phyloP scores from a whole-genome alignment of 2,329 filamentous ascomycete genomes.

The Trichoderma guizhouense region DNA sequence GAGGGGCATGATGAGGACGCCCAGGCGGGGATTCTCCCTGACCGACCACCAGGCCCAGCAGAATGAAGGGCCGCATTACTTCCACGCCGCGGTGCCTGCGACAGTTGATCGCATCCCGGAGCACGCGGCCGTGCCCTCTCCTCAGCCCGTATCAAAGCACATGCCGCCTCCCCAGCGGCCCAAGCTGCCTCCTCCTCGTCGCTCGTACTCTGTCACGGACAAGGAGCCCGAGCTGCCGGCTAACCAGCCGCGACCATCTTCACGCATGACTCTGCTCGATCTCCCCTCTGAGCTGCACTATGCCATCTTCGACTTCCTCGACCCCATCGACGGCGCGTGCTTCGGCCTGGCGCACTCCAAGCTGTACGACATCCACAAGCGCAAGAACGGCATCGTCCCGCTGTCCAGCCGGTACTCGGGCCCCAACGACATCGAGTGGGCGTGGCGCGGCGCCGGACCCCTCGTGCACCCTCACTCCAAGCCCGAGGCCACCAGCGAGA shows the following conservation, averaged over 20 bases:
- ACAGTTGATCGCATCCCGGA: slow-evolving; percentile 32
- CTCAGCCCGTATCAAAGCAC: slow-evolving; percentile 18
- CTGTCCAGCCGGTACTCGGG: slow-evolving; percentile 55
- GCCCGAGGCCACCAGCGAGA: neutral
- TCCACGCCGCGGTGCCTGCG: slow-evolving; percentile 22
- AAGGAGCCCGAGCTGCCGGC: slow-evolving; percentile 51
- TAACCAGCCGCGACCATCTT: slow-evolving; percentile 46
- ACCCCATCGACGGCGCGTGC: slow-evolving; percentile 62
- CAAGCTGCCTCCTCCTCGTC: slow-evolving; percentile 46
- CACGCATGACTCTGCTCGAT: slow-evolving; percentile 46
- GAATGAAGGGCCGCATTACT: slow-evolving; percentile 23
- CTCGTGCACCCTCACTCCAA: slow-evolving; percentile 34
- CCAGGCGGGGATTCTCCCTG: slow-evolving; percentile 46
- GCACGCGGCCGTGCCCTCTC: slow-evolving; percentile 25
- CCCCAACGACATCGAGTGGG: slow-evolving; percentile 62
- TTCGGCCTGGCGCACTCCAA: slow-evolving; percentile 56
- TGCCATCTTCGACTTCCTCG: slow-evolving; percentile 58
- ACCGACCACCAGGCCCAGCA: slow-evolving; percentile 42
- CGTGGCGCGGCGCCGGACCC: slow-evolving; percentile 55
- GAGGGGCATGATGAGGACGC: slow-evolving; percentile 36
- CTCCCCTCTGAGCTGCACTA: slow-evolving; percentile 60
- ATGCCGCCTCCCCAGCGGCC: slow-evolving; percentile 28
- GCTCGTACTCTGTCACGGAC: slow-evolving; percentile 60
- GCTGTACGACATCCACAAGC: slow-evolving; percentile 57
- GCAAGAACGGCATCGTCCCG: slow-evolving; percentile 54